Evolutionary conservation across 2,329 filamentous ascomycete species (phyloP), one percentile per base, ranked within the genome.

Genomic region (Furcasterigmium sp.): DNA sequence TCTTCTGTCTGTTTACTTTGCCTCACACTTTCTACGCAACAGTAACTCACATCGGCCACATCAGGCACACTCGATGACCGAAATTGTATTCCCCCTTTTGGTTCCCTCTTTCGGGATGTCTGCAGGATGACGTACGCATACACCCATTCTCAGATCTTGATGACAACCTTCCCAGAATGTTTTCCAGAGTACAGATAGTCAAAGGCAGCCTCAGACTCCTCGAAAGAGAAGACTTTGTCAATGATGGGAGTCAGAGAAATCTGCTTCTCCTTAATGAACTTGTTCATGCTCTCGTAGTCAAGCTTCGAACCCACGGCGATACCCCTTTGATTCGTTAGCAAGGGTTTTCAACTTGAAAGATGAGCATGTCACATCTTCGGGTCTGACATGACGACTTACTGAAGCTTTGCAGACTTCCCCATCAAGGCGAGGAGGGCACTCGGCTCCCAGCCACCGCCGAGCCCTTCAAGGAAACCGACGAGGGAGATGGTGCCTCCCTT

Each of bases 181-280:
- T 41, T 34, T n/a, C 44, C 41, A 4, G 37, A 46, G 11, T 38
- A 44, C 26, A 44, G 20, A 18, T 46, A 44, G 9, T 46, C 18
- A 13, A 37, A 38, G 18, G 44, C 44, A 17, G 13, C 37, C 14
- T 21, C n/a, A 4, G 44, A 44, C 8, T 44, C 41, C 11, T 37
- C 29, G 34, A 46, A 44, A 3, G 44, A 3, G 15, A 44, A 46
- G 1, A 44, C 34, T 2, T 21, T n/a, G 37, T 41, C 44, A 14
- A 44, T 37, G 11, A 46, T 20, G 8, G 44, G 41, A 3, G 18
- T 17, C 13, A 44, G n/a, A 1, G 15, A 10, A 5, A 46, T 19
- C 10, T 40, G 20, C 29, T 43, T 42, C 11, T 46, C 37, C 19
- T 46, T 36, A 5, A 46, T 15, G 21, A 46, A 43, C 14, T 36